Evolutionary conservation across 441 rosid species (phyloP).

Genomic region (Populus hybrid): DNA sequence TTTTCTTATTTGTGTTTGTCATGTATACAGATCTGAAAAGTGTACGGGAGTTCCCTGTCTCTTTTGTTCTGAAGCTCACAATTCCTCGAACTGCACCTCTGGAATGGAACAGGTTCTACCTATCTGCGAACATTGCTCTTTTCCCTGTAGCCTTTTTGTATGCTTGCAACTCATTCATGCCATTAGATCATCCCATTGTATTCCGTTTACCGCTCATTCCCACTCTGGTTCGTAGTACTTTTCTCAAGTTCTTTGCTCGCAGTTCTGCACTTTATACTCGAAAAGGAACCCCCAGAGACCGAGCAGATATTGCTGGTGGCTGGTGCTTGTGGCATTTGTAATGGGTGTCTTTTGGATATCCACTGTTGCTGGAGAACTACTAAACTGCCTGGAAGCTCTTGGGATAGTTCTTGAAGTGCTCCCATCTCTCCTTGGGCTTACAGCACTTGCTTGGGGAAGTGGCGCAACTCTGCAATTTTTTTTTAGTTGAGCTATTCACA

Average conservation of each 20-base stretch:
- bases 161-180: slow-evolving; percentile 78
- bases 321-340: slow-evolving; percentile 62
- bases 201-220: slow-evolving; percentile 74
- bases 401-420: slow-evolving; percentile 73
- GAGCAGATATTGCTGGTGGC: slow-evolving; percentile 69
- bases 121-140: slow-evolving; percentile 73
- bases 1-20: slow-evolving; percentile 10
- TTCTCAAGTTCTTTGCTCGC: slow-evolving; percentile 70
- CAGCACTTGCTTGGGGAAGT: slow-evolving; percentile 93
- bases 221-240: slow-evolving; percentile 75
- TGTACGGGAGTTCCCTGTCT: slow-evolving; percentile 76
- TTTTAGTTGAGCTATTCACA: too few species aligned
- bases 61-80: slow-evolving; percentile 64
- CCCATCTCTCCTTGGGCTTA: slow-evolving; percentile 80
- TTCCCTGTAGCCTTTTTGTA: slow-evolving; percentile 78
- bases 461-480: too few species aligned
- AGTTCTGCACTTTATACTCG: slow-evolving; percentile 65
- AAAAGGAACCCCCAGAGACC: slow-evolving; percentile 78
- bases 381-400: slow-evolving; percentile 79
- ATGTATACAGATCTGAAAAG: slow-evolving; percentile 60
- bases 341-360: too few species aligned
- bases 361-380: slow-evolving; percentile 80
- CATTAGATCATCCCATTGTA: slow-evolving; percentile 67
- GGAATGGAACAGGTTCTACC: slow-evolving; percentile 74
- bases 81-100: slow-evolving; percentile 77